phyloP scores from a whole-genome alignment of 768 basidiomycete genomes.

The Mycena pura region DNA sequence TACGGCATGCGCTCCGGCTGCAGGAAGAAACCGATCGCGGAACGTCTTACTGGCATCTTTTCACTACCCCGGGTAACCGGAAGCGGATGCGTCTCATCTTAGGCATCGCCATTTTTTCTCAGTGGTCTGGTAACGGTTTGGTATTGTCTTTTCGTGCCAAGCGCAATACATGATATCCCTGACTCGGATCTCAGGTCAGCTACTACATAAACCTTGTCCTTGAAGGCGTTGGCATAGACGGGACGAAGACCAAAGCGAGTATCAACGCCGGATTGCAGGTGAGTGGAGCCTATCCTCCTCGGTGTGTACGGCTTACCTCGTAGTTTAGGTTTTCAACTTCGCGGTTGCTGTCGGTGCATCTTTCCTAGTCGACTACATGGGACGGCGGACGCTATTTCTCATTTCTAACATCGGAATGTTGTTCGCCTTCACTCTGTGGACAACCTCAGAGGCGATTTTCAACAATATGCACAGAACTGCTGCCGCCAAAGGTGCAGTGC shows the following conservation, averaged over 20 bases:
- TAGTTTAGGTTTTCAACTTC: conserved; percentile 66
- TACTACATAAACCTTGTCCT: conserved; percentile 78
- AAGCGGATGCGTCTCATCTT: conserved; percentile 73
- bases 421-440: conserved; percentile 64
- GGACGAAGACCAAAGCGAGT: conserved; percentile 57
- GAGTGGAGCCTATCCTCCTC: not conserved
- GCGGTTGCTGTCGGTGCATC: conserved; percentile 63
- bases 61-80: conserved; percentile 70
- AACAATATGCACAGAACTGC: conserved; percentile 45
- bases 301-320: not conserved
- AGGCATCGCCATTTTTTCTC: conserved; percentile 72
- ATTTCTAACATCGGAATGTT: conserved; percentile 59
- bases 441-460: conserved; percentile 54
- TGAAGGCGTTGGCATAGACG: conserved; percentile 65
- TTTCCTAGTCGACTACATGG: conserved; percentile 68
- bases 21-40: conserved; percentile 61
- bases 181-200: conserved; percentile 7
- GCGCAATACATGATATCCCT: not conserved
- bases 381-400: conserved; percentile 73
- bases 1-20: conserved; percentile 67
- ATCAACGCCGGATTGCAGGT: conserved; percentile 73
- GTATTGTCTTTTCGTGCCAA: conserved; percentile 45
- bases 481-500: conserved; percentile 46
- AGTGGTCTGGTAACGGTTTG: conserved; percentile 79
- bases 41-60: conserved; percentile 59